These are phyloP conservation scores for Podospora fimiseda DNA, from an alignment of 495 filamentous ascomycete species.

Conservation along the genomic window DNA sequence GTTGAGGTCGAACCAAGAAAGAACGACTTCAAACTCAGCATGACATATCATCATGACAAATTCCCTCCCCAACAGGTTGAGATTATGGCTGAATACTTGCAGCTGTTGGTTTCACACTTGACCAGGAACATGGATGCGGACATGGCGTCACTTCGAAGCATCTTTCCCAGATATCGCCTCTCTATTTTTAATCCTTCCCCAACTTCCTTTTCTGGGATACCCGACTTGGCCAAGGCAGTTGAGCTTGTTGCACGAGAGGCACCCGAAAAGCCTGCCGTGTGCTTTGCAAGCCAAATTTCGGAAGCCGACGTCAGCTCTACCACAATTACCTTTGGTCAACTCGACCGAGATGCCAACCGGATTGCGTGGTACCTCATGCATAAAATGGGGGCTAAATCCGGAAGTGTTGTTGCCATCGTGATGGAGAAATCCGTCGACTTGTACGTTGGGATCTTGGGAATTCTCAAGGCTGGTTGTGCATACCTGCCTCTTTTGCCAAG, in stretches of 20 bases:
- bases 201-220: slow-evolving; percentile 16
- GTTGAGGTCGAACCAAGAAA: slow-evolving; percentile 61
- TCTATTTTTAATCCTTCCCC: slow-evolving; percentile 41
- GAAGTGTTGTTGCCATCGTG: slow-evolving; percentile 56
- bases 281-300: slow-evolving; percentile 47
- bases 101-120: slow-evolving; percentile 32
- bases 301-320: slow-evolving; percentile 24
- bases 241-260: slow-evolving; percentile 43
- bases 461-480: slow-evolving; percentile 64
- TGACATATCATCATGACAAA: slow-evolving; percentile 40
- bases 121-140: slow-evolving; percentile 28
- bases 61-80: slow-evolving; percentile 42
- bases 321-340: slow-evolving; percentile 52
- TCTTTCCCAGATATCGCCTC: slow-evolving; percentile 36
- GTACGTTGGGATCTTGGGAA: slow-evolving; percentile 64
- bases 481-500: slow-evolving; percentile 65
- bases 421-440: slow-evolving; percentile 64
- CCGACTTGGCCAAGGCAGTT: slow-evolving; percentile 45
- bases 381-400: slow-evolving; percentile 35
- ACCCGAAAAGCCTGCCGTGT: slow-evolving; percentile 52
- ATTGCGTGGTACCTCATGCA: slow-evolving; percentile 53
- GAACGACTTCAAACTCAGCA: slow-evolving; percentile 48
- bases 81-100: slow-evolving; percentile 37
- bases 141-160: slow-evolving; percentile 22
- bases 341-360: slow-evolving; percentile 57